Base-by-base conservation (phyloP, 1,284 basidiomycete genomes). In the Ganoderma resinaceum region DNA sequence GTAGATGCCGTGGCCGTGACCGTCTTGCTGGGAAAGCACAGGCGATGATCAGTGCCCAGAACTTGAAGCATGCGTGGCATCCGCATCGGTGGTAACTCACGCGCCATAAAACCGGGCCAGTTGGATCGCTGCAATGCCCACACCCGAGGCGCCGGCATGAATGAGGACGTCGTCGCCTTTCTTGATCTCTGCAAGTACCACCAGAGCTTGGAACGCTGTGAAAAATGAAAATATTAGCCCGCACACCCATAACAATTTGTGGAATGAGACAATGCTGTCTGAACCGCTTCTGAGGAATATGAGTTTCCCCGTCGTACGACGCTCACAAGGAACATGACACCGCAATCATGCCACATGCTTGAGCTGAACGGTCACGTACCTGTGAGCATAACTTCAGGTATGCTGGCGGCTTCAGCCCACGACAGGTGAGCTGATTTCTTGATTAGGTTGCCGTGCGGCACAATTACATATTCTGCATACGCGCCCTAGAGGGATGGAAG, bases 111-210 rank as follows among this genome's bases (percentile, higher is more conserved):
- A 78, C 67, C 92, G 87, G 16, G 96, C 95, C 26, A 99, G 84
- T 81, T 99, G 97, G 66, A 95, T 95, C 3, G 95, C 95, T 2
- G 96, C 93, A 18, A 97, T 81, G 2, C 97, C 97, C 2, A 98
- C 96, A 62, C 96, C 95, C 11, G 93, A 95, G 3, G 95, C 95
- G 11, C 92, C 95, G 31, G 95, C 95, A 77, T 98, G 97, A 31
- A 99, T 86, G 26, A 99, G 85, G 12, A 95, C 93, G 74, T 93
- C 83, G 62, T 95, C 91, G 38, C 90, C 91, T 72, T 85, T 78
- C 76, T 91, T 87, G 60, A 96, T 76, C 72, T 91, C 85, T 2
- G 91, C 92, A 70, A 91, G 88, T 37, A 91, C 79, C 68, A 93
- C 85, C 29, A 97, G 80, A 0, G 93, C 94, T 77, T 96, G 95